phyloP scores from a whole-genome alignment of 2,329 filamentous ascomycete genomes.

The Penicillium sp. region DNA sequence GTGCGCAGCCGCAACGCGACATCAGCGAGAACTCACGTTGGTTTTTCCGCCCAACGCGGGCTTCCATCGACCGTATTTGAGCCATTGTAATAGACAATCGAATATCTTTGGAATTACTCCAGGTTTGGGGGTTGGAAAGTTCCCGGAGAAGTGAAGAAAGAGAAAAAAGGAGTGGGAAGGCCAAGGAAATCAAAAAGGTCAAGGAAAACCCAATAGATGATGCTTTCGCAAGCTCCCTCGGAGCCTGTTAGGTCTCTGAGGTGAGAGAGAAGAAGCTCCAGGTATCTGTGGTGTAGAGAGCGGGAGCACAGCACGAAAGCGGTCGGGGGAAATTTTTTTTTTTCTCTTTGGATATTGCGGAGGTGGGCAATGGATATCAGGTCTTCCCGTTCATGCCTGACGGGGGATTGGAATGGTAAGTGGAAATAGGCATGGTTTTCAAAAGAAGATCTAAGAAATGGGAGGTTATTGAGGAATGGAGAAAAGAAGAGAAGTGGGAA shows the following conservation, averaged over 20 bases:
- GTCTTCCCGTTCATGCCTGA: conserved; percentile 49
- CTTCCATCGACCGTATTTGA: conserved; percentile 48
- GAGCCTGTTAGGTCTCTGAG: conserved; percentile 19
- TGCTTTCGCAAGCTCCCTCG: conserved; percentile 24
- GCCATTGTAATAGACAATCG: conserved; percentile 36
- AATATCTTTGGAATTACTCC: conserved; percentile 7
- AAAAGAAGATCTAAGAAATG: conserved; percentile 26
- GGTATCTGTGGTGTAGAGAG: not conserved
- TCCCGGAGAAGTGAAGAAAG: conserved; percentile 8
- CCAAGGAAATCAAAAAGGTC: not conserved
- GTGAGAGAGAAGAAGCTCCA: conserved; percentile 16
- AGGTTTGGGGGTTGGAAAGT: not conserved
- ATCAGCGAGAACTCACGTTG: conserved; percentile 47
- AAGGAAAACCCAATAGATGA: not conserved
- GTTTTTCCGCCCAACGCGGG: conserved; percentile 50
- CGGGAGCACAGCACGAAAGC: conserved; percentile 21
- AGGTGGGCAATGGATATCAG: conserved; percentile 27
- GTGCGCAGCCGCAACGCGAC: conserved; percentile 18
- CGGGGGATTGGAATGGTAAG: conserved; percentile 40
- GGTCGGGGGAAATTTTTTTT: conserved; percentile 36
- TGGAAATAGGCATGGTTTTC: conserved; percentile 41
- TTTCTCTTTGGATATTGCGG: conserved; percentile 17
- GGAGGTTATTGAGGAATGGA: conserved; percentile 23
- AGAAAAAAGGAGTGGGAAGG: conserved; percentile 9
- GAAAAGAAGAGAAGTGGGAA: conserved; percentile 16